These are phyloP conservation scores for Saccharomycopsis sp. DNA, from an alignment of 805 yeast species.

Conservation along the genomic window DNA sequence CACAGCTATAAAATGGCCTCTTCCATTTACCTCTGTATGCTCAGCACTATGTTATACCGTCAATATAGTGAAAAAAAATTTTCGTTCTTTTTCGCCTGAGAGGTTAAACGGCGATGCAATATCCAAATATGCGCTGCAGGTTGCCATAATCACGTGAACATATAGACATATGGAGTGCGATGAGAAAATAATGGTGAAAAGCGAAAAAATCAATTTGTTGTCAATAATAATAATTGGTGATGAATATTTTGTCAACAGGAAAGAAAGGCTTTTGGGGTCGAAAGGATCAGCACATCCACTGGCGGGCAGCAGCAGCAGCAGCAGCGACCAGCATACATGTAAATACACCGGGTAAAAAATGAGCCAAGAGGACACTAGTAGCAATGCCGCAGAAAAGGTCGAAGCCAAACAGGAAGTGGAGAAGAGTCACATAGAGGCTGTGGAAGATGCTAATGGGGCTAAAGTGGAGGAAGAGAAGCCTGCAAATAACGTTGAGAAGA, in stretches of 20 bases:
- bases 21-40: too few species aligned
- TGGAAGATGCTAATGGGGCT: constrained; percentile 8
- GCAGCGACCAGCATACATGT: not conserved
- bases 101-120: not conserved
- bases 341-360: not conserved
- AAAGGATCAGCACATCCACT: not conserved
- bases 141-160: not conserved
- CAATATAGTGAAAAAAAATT: not conserved
- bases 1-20: too few species aligned
- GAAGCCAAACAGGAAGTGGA: not conserved
- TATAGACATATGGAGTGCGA: not conserved
- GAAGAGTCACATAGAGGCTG: constrained; percentile 25
- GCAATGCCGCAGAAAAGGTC: not conserved
- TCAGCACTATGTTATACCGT: too few species aligned
- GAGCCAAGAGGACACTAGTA: not conserved
- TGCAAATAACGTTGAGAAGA: constrained; percentile 11
- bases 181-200: not conserved
- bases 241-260: too few species aligned
- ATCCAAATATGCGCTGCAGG: not conserved
- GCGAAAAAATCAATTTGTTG: not conserved
- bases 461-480: constrained; percentile 11
- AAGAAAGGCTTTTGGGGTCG: not conserved
- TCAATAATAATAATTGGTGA: not conserved
- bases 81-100: not conserved
- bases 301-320: not conserved